Base-by-base conservation (phyloP, 1,284 basidiomycete genomes). In the Tilletia walkeri region DNA sequence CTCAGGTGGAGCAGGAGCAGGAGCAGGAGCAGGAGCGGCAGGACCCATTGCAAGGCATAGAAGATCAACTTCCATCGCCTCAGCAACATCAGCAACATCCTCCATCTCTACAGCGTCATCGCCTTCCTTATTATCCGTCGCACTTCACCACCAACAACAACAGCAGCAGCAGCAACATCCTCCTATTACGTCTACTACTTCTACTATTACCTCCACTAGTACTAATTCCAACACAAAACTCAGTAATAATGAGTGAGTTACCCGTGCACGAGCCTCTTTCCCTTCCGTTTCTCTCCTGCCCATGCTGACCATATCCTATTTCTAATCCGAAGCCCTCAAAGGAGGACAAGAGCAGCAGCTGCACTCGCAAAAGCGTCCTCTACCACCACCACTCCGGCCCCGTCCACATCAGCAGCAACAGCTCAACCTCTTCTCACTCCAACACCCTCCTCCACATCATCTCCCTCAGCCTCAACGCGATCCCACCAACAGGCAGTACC, bases 281-380 rank as follows among this genome's bases (percentile, higher is more conserved):
- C 34, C 24, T 30, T 30, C 3, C 54, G 54, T 30, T 34, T 30
- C 24, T 14, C 41, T 3, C 14, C 41, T 14, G 7, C 50, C 6
- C 20, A 53, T 53, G 10, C 18, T 16, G 50, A 53, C 50, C 16
- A 18, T 18, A 2, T 14, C 3, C 41, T 45, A 1, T 45, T 3
- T 45, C 20, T 59, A 30, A n/a, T 36, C 12, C 14, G 18, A 18
- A 63, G 59, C 59, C 36, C 59, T 5, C 59, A 63, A 39, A 5
- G 59, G 36, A 63, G 30, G 16, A 63, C 59, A 39, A 10, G 59
- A 39, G 59, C 59, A 39, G 30, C 59, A n/a, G 59, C 59, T 39
- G 59, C 59, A n/a, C 16, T 63, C 16, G 36, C 59, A 24, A 63
- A 39, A 5, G 16, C 50, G 6, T 53, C 16, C 2, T 18, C 12